Conservation (phyloP, 106 monocot species). For the Ottelia alismoides region DNA sequence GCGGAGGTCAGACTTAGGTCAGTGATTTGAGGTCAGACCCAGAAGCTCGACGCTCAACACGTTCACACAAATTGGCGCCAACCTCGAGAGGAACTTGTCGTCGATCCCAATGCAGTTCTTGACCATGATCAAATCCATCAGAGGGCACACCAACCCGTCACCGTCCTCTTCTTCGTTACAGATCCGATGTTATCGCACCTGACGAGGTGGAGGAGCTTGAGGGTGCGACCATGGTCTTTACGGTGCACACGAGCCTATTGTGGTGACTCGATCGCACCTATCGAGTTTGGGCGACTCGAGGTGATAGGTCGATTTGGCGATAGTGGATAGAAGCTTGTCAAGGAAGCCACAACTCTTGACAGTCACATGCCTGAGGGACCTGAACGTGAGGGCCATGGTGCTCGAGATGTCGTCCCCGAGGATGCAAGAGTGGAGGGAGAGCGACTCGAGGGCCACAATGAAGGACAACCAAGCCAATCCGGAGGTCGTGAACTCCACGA, state of each 20-base stretch:
- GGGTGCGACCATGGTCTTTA: slow-evolving; percentile 1
- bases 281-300: slow-evolving; percentile 10
- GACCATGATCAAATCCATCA: slow-evolving; percentile 6
- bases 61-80: neutral
- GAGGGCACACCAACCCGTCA: neutral
- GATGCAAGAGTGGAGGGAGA: no score
- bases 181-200: slow-evolving; percentile 7
- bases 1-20: slow-evolving; percentile 9
- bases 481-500: neutral
- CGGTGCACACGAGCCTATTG: slow-evolving; percentile 1
- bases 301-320: neutral
- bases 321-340: neutral
- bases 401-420: no score
- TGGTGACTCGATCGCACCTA: slow-evolving; percentile 8
- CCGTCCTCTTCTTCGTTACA: neutral
- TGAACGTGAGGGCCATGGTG: neutral
- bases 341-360: neutral
- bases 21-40: slow-evolving; percentile 11
- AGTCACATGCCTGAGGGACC: neutral
- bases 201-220: slow-evolving; percentile 4
- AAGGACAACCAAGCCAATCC: slow-evolving; percentile 3
- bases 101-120: slow-evolving; percentile 9
- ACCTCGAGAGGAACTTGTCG: slow-evolving; percentile 2
- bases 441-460: neutral
- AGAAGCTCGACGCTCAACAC: slow-evolving; percentile 1